These are phyloP conservation scores for Myriangium duriaei DNA, from an alignment of 2,329 filamentous ascomycete species.

Conservation along the genomic window DNA sequence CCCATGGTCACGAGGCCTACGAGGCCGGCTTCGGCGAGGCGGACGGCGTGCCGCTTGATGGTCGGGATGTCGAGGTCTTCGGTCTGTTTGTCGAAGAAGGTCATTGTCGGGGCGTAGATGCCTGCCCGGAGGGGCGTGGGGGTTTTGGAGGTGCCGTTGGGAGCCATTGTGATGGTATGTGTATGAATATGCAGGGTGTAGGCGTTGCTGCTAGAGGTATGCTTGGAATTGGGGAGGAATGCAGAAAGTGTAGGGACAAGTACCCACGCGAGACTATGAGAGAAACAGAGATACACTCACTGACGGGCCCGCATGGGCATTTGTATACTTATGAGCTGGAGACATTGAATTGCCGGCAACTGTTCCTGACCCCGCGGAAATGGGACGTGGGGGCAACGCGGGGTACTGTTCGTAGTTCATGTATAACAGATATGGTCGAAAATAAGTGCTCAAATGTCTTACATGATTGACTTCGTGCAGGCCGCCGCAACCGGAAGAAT, in stretches of 20 bases:
- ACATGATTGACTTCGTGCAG: no score
- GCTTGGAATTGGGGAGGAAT: neutral
- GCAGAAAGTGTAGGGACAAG: slow-evolving; percentile 3
- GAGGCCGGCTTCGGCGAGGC: slow-evolving; percentile 64
- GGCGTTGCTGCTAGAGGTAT: neutral
- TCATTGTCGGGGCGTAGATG: slow-evolving; percentile 83
- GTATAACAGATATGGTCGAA: no score
- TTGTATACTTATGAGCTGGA: no score
- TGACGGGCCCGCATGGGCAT: no score
- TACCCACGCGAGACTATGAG: neutral
- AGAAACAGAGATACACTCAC: slow-evolving; percentile 3
- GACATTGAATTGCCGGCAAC: no score
- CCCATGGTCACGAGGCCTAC: slow-evolving; percentile 78
- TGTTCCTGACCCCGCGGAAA: no score
- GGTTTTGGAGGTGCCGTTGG: slow-evolving; percentile 14
- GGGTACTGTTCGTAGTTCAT: no score
- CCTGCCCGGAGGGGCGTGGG: slow-evolving; percentile 58
- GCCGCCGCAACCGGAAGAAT: no score
- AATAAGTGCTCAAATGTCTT: no score
- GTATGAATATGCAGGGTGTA: neutral
- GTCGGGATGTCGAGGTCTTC: slow-evolving; percentile 72
- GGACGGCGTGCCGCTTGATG: slow-evolving; percentile 69
- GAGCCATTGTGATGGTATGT: slow-evolving; percentile 18
- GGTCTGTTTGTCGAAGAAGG: slow-evolving; percentile 73
- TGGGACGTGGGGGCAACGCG: no score